Evolutionary conservation across 176 grass and related monocot species (phyloP), one percentile per base, ranked within the genome.

Genomic region (Oryza coarctata): DNA sequence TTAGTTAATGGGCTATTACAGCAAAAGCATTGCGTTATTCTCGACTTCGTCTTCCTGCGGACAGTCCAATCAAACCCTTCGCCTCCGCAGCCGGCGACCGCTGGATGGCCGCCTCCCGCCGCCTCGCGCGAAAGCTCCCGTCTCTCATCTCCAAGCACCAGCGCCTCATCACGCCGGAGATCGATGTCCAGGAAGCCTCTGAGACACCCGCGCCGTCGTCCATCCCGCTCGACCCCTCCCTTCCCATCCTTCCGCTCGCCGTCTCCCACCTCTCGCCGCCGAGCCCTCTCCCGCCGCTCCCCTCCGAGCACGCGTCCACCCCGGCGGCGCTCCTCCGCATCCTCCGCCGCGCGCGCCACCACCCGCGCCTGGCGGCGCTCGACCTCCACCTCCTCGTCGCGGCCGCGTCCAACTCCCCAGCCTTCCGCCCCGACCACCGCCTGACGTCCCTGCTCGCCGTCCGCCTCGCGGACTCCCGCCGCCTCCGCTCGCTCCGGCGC

Each of bases 401-500:
- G 49, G 90, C 88, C 6, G 61, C 83, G 22, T 76, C 84, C 44
- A 61, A 80, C 6, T 87, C 87, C 13, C 23, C 84, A 34, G 85
- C 88, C 43, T 93, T 96, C 78, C 94, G 90, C 80, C 88, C 86
- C 28, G 93, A 96, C 90, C 93, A 96, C 83, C 7, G 61, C 75
- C 81, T 89, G 26, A 90, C 91, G 8, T 68, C 78, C 32, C 80
- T 86, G 63, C 74, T 96, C 35, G 73, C 83, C 40, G 55, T 80
- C 4, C 75, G 85, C 36, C 82, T 95, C 12, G 83, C 90, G 17
- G 86, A 78, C 12, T 90, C 93, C 32, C 81, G 85, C 26, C 90
- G 93, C 60, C 65, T 91, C 36, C 81, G 66, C 14, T 85, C 86
- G 3, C 94, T 93, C 29, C 88, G 45, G 15, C 14, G 82, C 14